Evolutionary conservation across 768 basidiomycete species (phyloP).

Genomic region (Kwoniella mangroviensis): DNA sequence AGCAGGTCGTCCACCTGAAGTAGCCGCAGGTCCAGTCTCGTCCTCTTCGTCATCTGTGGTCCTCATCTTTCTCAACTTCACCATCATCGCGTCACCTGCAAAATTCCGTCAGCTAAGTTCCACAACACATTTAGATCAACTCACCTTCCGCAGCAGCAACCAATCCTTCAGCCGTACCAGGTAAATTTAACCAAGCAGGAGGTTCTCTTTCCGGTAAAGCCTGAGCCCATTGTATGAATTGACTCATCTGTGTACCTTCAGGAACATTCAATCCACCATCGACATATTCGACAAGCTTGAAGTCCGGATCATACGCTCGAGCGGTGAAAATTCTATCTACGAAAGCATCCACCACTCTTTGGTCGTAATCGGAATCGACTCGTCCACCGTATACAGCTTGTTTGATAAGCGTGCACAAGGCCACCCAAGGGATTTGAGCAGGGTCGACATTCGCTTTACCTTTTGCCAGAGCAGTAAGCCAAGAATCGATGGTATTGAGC

Average conservation of each 20-base stretch:
- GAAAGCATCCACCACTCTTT: slow-evolving; percentile 87
- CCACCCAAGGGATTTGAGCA: slow-evolving; percentile 89
- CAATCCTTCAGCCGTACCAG: slow-evolving; percentile 86
- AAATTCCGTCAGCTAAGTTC: background rate
- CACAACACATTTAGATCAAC: slow-evolving; percentile 22
- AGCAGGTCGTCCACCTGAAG: slow-evolving; percentile 69
- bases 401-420: slow-evolving; percentile 88
- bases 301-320: slow-evolving; percentile 88
- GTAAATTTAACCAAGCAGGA: slow-evolving; percentile 90
- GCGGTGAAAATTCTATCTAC: slow-evolving; percentile 88
- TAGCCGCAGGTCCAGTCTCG: slow-evolving; percentile 8
- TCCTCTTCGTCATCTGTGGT: slow-evolving; percentile 57
- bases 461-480: slow-evolving; percentile 78
- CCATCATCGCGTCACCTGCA: slow-evolving; percentile 63
- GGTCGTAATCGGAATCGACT: slow-evolving; percentile 94
- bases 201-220: slow-evolving; percentile 89
- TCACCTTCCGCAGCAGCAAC: slow-evolving; percentile 89
- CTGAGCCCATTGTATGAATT: slow-evolving; percentile 89
- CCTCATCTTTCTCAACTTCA: slow-evolving; percentile 91
- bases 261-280: slow-evolving; percentile 69
- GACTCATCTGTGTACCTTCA: slow-evolving; percentile 89
- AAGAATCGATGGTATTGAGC: slow-evolving; percentile 86
- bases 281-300: slow-evolving; percentile 72
- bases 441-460: slow-evolving; percentile 93
- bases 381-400: slow-evolving; percentile 95